Percentiles rank a stretch among this genome's conserved stretches.
Conservation (phyloP, 2,329 filamentous ascomycete species). For the Diplodia corticola region DNA sequence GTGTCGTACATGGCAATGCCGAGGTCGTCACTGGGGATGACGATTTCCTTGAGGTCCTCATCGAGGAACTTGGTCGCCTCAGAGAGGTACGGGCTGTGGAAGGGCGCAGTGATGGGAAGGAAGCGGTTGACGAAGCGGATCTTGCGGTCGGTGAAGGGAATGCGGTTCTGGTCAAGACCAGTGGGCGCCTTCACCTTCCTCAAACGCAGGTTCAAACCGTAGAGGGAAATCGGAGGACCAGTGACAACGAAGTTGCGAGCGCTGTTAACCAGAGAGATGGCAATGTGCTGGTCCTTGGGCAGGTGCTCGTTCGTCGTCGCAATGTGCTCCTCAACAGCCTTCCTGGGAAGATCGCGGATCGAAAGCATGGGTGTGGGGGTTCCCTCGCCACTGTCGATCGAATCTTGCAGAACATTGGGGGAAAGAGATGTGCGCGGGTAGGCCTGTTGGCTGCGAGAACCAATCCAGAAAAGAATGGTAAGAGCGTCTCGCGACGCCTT, state of each 20-base stretch:
- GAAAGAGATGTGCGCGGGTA: constrained; percentile 94
- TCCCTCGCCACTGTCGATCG: constrained; percentile 92
- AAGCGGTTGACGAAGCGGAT: constrained; percentile 96
- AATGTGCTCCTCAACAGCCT: constrained; percentile 93
- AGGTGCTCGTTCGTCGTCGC: constrained; percentile 96
- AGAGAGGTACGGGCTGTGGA: constrained; percentile 92
- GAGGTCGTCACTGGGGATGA: constrained; percentile 71
- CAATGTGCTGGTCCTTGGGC: constrained; percentile 87
- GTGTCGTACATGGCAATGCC: constrained; percentile 89
- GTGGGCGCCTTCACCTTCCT: constrained; percentile 97
- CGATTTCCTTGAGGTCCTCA: constrained; percentile 80
- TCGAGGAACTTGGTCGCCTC: constrained; percentile 81
- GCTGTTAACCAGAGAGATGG: constrained; percentile 94
- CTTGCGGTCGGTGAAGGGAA: constrained; percentile 94
- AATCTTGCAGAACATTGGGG: constrained; percentile 87
- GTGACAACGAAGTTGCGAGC: constrained; percentile 96
- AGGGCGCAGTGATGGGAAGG: constrained; percentile 94
- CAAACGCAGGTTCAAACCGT: constrained; percentile 91
- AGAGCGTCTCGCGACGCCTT: constrained; percentile 77
- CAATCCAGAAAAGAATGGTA: constrained; percentile 97
- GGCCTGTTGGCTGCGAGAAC: constrained; percentile 92
- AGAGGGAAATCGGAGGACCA: constrained; percentile 91
- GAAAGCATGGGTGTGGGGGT: constrained; percentile 95
- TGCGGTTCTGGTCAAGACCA: constrained; percentile 91
- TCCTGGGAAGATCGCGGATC: constrained; percentile 85